A percentile compares a stretch with the other conserved stretches of the same genome.
Conservation (phyloP, 1,284 basidiomycete genomes). For the Sporisorium exsertum region DNA sequence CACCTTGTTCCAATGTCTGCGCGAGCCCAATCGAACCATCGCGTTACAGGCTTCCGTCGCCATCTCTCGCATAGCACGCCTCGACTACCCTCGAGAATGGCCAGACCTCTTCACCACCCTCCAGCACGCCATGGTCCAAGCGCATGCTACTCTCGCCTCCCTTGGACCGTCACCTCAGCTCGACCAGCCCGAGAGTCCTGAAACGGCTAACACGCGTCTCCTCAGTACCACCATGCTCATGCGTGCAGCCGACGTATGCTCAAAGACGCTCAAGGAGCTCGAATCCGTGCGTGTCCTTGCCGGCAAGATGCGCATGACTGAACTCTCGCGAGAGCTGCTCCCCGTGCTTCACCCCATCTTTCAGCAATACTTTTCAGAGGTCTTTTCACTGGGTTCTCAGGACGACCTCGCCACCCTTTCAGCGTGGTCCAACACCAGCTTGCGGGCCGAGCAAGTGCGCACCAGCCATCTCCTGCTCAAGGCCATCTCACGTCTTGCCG, state of each 20-base stretch:
- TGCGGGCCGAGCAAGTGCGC: slow-evolving; percentile 56
- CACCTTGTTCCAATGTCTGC: slow-evolving; percentile 56
- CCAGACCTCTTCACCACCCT: slow-evolving; percentile 58
- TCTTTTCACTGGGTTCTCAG: slow-evolving; percentile 34
- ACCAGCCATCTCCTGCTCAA: slow-evolving; percentile 65
- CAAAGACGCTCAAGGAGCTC: slow-evolving; percentile 65
- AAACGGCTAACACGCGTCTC: slow-evolving; percentile 17
- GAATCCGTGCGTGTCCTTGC: slow-evolving; percentile 62
- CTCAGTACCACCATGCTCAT: slow-evolving; percentile 56
- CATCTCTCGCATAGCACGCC: slow-evolving; percentile 62
- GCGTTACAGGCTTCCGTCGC: slow-evolving; percentile 63
- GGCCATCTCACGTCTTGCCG: slow-evolving; percentile 56
- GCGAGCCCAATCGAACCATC: slow-evolving; percentile 60
- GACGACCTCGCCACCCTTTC: slow-evolving; percentile 40
- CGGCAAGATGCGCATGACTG: slow-evolving; percentile 67
- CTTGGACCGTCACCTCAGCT: slow-evolving; percentile 39
- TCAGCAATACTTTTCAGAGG: slow-evolving; percentile 60
- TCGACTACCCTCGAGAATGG: slow-evolving; percentile 66
- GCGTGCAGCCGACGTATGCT: slow-evolving; percentile 59
- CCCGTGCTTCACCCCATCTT: slow-evolving; percentile 63
- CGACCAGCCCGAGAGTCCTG: slow-evolving; percentile 28
- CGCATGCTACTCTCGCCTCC: slow-evolving; percentile 39
- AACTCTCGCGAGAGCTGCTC: slow-evolving; percentile 61
- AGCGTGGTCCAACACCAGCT: slow-evolving; percentile 52
- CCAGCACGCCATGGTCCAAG: slow-evolving; percentile 57